Evolutionary conservation across 2,329 filamentous ascomycete genomes (phyloP).

Genomic region (Xylariaceae sp.): DNA sequence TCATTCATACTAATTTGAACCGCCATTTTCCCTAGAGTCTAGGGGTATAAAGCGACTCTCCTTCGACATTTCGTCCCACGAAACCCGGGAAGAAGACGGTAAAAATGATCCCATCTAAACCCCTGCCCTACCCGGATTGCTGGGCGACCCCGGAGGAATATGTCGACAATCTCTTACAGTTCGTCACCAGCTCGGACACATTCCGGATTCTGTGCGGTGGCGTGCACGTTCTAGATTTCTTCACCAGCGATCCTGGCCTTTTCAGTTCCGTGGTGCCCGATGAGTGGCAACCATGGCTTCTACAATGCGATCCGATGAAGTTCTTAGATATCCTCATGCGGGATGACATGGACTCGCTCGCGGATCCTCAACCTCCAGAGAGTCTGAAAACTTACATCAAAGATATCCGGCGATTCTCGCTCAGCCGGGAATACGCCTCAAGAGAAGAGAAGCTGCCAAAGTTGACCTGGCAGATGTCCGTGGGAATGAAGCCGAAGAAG

Average conservation of each 20-base stretch:
- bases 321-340: constrained; percentile 77
- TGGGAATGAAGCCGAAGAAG: constrained; percentile 97
- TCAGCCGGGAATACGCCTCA: constrained; percentile 56
- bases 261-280: constrained; percentile 71
- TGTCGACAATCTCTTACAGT: constrained; percentile 68
- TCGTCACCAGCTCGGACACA: constrained; percentile 65
- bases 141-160: constrained; percentile 72
- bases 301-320: constrained; percentile 63
- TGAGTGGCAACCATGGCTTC: constrained; percentile 78
- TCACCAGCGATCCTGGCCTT: constrained; percentile 76
- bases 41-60: not conserved
- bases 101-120: constrained; percentile 44
- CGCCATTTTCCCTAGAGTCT: not conserved
- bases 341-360: constrained; percentile 55
- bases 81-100: not conserved
- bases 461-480: constrained; percentile 64
- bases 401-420: constrained; percentile 62
- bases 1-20: not conserved
- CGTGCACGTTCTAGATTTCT: constrained; percentile 96
- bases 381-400: constrained; percentile 67
- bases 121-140: constrained; percentile 63
- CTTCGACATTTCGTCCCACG: not conserved
- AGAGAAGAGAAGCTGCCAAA: constrained; percentile 43
- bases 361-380: constrained; percentile 38
- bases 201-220: constrained; percentile 91